Base-by-base conservation (phyloP, 1,284 basidiomycete genomes). In the Ceratobasidium sp. region DNA sequence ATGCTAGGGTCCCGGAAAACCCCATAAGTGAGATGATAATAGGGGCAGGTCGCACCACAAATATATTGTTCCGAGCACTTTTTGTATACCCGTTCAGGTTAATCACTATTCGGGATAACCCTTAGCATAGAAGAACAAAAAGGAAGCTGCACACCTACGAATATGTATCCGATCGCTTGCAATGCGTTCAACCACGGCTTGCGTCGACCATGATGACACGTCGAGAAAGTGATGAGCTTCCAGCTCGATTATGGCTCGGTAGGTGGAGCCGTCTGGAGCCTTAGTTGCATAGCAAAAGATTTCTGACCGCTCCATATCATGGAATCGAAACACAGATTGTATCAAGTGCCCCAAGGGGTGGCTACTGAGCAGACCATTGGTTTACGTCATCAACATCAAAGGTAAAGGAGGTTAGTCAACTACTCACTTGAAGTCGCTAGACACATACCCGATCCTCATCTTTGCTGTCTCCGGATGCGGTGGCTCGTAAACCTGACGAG, bases 1-100 rank as follows among this genome's bases (percentile, higher is more conserved):
- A 87, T 7, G 86, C 88, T 64, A 91, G 82, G 18, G 89, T 89
- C 6, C 90, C 90, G 2, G 90, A 88, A 80, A 87, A 89, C 18
- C 89, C 89, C 86, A 90, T 89, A 57, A 90, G 86, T 77, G 89
- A 88, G 80, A 91, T 86, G 82, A 91, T 89, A 10, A 91, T 83
- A 0, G 90, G 90, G 77, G 87, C 88, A 18, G 90, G 88, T 38
- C 90, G 84, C 0, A 87, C 88, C 8, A 90, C 90, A 78, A 91
- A 91, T 16, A 91, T 85, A 79, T 91, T 90, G 80, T 91, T 92
- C 68, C 87, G 83, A 2, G 90, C 88, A 14, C 90, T 90, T 82
- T 90, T 91, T n/a, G 90, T 91, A 80, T 91, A 91, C 3, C 90
- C 90, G 27, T 89, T 90, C 3, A 90, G 82, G 79, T 90, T 90